Evolutionary conservation across 2,329 filamentous ascomycete genomes (phyloP), one percentile per base, ranked within the genome.

Genomic region (Trichoderma sp.): DNA sequence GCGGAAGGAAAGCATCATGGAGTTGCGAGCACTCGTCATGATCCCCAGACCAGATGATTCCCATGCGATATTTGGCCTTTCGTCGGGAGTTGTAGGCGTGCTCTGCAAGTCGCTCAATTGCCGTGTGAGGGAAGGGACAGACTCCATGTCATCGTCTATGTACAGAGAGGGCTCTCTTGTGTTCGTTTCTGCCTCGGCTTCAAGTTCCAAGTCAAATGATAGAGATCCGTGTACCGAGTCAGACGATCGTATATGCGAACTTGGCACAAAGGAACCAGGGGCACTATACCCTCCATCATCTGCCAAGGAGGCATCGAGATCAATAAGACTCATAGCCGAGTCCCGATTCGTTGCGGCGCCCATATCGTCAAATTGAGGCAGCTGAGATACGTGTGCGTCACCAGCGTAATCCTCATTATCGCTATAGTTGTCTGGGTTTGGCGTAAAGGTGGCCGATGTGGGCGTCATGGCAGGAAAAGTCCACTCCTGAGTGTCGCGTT

Each of bases 381-480:
- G 31, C 18, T 31, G 60, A 35, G 29, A 21, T 16, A n/a, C 9
- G 6, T 60, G 68, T 14, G 18, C 33, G 29, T 67, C 64, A 14
- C 21, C 38, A 9, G 27, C 11, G 29, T 24, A 63, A 18, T 76
- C 75, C 4, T 73, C 75, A 16, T 33, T 63, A n/a, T 72, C 67
- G 62, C 62, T 72, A 29, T 53, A 76, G 27, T 16, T 35, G 29
- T 73, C 75, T 33, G 71, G 59, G 14, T 56, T 31, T 12, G 75
- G 62, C 11, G 68, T 50, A 21, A 53, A 59, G 2, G 68, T 29
- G 9, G 63, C 82, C 82, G 68, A 78, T 77, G 11, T 78, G 81
- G 29, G 82, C 81, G 29, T 1, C 85, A 86, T 76, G 87, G 81
- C 74, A 87, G 72, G 72, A 63, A 75, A 75, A 56, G 53, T 75